Evolutionary conservation across 2,329 filamentous ascomycete genomes (phyloP).

Genomic region (Coleophoma crateriformis): DNA sequence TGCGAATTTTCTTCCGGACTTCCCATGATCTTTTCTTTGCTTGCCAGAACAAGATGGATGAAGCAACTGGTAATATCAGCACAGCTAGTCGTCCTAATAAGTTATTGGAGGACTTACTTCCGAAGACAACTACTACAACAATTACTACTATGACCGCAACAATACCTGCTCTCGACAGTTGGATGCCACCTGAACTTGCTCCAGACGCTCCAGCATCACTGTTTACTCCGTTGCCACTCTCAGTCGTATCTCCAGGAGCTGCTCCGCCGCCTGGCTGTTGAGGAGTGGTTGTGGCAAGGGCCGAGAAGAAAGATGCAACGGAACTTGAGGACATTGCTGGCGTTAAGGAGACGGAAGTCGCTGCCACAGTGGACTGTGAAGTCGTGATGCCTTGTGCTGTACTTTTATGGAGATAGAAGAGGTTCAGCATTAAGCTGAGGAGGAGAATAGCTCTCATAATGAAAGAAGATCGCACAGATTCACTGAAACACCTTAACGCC

Average conservation of each 20-base stretch:
- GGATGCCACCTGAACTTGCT: conserved; percentile 50
- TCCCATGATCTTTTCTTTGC: conserved; percentile 85
- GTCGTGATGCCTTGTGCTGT: conserved; percentile 16
- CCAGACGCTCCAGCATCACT: conserved; percentile 62
- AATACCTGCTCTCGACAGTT: conserved; percentile 62
- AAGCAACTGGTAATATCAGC: conserved; percentile 12
- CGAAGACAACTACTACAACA: conserved; percentile 58
- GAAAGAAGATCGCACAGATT: neutral
- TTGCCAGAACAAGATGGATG: conserved; percentile 66
- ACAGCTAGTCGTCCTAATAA: conserved; percentile 4
- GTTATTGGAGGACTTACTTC: conserved; percentile 46
- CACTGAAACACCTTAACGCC: neutral
- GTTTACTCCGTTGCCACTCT: conserved; percentile 33
- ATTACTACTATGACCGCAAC: conserved; percentile 73
- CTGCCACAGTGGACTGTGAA: conserved; percentile 7
- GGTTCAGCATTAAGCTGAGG: conserved; percentile 16
- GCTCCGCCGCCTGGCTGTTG: conserved; percentile 21
- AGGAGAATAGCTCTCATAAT: conserved; percentile 19
- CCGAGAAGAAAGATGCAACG: conserved; percentile 21
- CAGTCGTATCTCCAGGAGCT: conserved; percentile 27
- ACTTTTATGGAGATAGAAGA: conserved; percentile 12
- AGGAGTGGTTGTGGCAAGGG: conserved; percentile 21
- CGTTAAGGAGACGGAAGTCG: conserved; percentile 15
- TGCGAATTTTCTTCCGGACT: conserved; percentile 64
- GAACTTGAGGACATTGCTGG: conserved; percentile 27